Base-by-base conservation (phyloP, 371 early-diverging fungal species). In the Syncephalastrum monosporum region DNA sequence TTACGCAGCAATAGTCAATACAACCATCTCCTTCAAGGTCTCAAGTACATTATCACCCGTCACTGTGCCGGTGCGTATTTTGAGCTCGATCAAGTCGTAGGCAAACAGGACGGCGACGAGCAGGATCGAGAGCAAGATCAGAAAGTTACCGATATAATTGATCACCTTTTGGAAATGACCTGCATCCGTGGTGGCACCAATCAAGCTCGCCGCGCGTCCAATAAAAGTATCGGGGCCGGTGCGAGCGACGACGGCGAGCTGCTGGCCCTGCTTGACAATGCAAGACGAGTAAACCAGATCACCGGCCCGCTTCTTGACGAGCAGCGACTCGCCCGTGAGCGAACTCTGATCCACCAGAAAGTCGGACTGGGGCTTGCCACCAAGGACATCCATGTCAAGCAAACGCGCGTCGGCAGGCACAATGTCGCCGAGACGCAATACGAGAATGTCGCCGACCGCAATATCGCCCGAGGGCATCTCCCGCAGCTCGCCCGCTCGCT, bases 271-370 rank as follows among this genome's bases (percentile, higher is more conserved):
- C 73, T 92, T 92, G 56, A 93, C 87, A 45, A 91, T 81, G 8
- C 94, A 91, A n/a, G 93, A 92, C 17, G 94, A 93, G 71, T 87
- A 96, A 19, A 91, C 89, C 29, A 90, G 86, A 63, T 86, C 83
- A 45, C 87, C 91, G 67, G 87, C 88, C 56, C 80, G 83, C 75
- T 94, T 94, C 56, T 81, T 74, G 23, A 94, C 91, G 15, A 94
- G 91, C 16, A 95, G 75, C 7, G 93, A 91, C 79, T 98, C 99
- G 54, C 91, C 99, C 4, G 98, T 97, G 7, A 98, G 78, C 5
- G 96, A 92, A 48, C 97, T 89, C 75, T 98, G 97, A 75, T 98
- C 99, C 53, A 97, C 87, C 60, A 89, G 85, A 21, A 96, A 76
- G 55, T 86, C 78, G 29, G 82, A 84, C 52, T 90, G 92, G 15